phyloP scores from a whole-genome alignment of 208 protist species.

The Zelonia costaricensis region DNA sequence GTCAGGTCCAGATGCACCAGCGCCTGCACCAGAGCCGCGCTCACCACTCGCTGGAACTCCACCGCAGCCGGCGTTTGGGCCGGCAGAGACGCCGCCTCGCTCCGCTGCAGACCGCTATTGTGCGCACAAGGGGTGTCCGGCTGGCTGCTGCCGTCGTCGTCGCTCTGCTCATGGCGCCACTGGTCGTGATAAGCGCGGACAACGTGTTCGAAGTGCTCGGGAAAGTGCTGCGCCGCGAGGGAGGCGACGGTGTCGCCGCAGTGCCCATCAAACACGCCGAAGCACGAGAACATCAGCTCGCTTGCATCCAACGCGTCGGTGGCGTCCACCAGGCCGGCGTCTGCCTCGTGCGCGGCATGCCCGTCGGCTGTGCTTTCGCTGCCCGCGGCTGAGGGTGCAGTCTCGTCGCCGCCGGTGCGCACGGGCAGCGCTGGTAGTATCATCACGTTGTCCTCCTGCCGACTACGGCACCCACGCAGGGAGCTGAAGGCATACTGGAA shows the following conservation, averaged over 20 bases:
- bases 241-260: constrained; percentile 55
- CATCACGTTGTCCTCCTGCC: constrained; percentile 45
- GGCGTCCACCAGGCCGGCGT: background rate
- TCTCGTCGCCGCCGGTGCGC: background rate
- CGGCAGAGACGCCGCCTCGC: background rate
- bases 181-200: constrained; percentile 27
- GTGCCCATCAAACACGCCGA: constrained; percentile 82
- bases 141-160: background rate
- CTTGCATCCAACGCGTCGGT: background rate
- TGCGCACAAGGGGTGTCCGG: background rate
- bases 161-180: background rate
- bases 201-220: constrained; percentile 53
- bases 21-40: constrained; percentile 62
- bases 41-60: constrained; percentile 43
- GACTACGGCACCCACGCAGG: constrained; percentile 29
- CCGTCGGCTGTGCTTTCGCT: background rate
- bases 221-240: constrained; percentile 52
- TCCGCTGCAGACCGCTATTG: background rate
- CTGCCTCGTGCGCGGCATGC: background rate
- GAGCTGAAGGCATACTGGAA: constrained; percentile 29
- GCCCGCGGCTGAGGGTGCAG: background rate
- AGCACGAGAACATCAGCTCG: constrained; percentile 25
- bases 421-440: constrained; percentile 24
- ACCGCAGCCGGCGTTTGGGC: background rate
- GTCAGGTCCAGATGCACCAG: constrained; percentile 75